Evolutionary conservation across 1,139 yeast genomes (phyloP).

Genomic region (Kodamaea sp.): DNA sequence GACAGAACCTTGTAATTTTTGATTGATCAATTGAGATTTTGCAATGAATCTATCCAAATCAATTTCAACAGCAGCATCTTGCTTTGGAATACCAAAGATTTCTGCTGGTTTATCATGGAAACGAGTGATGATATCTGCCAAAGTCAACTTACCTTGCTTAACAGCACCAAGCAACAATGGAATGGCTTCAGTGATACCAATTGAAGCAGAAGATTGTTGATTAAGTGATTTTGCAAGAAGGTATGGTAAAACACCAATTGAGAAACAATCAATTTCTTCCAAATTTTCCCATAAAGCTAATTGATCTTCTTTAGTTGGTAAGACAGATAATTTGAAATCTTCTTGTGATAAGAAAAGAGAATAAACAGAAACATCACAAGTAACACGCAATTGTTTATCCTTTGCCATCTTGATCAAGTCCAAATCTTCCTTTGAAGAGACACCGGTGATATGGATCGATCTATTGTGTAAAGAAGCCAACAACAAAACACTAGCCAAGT

Average conservation of each 20-base stretch:
- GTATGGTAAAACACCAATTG: constrained; percentile 79
- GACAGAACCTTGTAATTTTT: constrained; percentile 68
- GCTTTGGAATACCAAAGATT: constrained; percentile 82
- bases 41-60: constrained; percentile 68
- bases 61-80: constrained; percentile 72
- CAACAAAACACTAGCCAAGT: constrained; percentile 83
- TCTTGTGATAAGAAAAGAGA: constrained; percentile 73
- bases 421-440: constrained; percentile 77
- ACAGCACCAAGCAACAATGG: constrained; percentile 85
- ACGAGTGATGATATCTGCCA: constrained; percentile 67
- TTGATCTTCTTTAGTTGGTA: constrained; percentile 82
- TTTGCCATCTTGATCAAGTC: constrained; percentile 83
- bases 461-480: constrained; percentile 86
- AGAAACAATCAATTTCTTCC: constrained; percentile 75
- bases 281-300: constrained; percentile 77
- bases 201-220: constrained; percentile 59
- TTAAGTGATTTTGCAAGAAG: constrained; percentile 65
- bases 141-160: constrained; percentile 63
- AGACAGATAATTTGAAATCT: constrained; percentile 62
- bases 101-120: constrained; percentile 79
- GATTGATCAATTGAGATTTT: constrained; percentile 26
- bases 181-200: constrained; percentile 75
- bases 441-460: constrained; percentile 85
- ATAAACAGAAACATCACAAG: constrained; percentile 86
- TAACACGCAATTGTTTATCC: constrained; percentile 73